Evolutionary conservation across 2,329 filamentous ascomycete genomes (phyloP).

Genomic region (Aspergillus spinulosporus): DNA sequence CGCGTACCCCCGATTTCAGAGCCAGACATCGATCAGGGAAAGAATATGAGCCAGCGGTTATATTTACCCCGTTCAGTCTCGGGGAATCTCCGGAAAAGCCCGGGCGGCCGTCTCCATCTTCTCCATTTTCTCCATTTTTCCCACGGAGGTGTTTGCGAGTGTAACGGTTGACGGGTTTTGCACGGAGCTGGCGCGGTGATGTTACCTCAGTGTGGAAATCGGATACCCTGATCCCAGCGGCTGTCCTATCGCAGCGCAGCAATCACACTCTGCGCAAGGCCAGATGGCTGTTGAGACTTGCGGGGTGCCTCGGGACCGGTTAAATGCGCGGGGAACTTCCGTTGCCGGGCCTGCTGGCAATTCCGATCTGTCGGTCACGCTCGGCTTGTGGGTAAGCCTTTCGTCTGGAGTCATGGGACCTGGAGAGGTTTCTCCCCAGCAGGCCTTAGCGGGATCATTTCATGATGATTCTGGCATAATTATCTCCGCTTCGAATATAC

Average conservation of each 20-base stretch:
- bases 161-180: neutral
- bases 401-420: neutral
- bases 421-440: neutral
- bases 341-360: conserved; percentile 13
- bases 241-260: conserved; percentile 20
- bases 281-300: neutral
- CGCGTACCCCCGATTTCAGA: no score
- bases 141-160: neutral
- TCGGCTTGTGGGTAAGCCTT: conserved; percentile 15
- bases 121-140: neutral
- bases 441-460: no score
- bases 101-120: neutral
- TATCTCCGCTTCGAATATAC: no score
- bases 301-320: conserved; percentile 19
- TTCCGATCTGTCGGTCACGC: conserved; percentile 18
- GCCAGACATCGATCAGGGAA: neutral
- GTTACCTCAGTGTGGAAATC: neutral
- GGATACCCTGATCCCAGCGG: neutral
- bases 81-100: conserved; percentile 7
- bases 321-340: conserved; percentile 27
- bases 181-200: neutral
- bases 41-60: neutral
- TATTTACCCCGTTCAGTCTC: neutral
- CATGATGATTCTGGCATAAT: neutral
- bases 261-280: conserved; percentile 3